These are phyloP conservation scores for Arthroderma sp. DNA, from an alignment of 2,329 filamentous ascomycete species.

Conservation along the genomic window DNA sequence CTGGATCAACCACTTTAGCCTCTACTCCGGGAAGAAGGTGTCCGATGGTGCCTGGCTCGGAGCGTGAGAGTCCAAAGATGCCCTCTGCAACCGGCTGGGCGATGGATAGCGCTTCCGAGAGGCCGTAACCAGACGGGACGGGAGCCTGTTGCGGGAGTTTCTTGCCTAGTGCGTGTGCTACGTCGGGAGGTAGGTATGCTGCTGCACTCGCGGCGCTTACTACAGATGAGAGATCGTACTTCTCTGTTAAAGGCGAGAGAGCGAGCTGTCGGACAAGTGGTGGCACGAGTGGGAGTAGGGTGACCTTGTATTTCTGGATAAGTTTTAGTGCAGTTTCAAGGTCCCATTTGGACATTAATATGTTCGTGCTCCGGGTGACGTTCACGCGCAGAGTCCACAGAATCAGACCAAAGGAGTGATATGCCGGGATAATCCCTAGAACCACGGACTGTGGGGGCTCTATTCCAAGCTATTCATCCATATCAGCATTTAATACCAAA, in stretches of 20 bases:
- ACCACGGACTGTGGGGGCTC: neutral
- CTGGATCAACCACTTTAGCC: conserved; percentile 31
- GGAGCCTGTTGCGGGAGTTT: conserved; percentile 9
- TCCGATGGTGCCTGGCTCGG: conserved; percentile 24
- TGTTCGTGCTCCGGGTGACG: conserved; percentile 6
- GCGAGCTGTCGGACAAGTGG: conserved; percentile 11
- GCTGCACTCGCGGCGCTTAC: conserved; percentile 8
- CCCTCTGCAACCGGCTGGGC: conserved; percentile 9
- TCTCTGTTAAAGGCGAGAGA: conserved; percentile 9
- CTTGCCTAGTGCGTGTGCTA: conserved; percentile 8
- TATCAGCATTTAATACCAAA: neutral
- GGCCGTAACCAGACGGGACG: conserved; percentile 9
- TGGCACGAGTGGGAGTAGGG: conserved; percentile 11
- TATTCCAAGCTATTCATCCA: conserved; percentile 4
- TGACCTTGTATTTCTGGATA: conserved; percentile 11
- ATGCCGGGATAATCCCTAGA: conserved; percentile 8
- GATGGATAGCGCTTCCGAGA: conserved; percentile 11
- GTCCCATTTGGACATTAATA: conserved; percentile 12
- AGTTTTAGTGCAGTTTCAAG: conserved; percentile 9
- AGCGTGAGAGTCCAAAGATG: conserved; percentile 11
- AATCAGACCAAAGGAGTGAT: conserved; percentile 11
- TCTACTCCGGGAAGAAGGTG: conserved; percentile 31
- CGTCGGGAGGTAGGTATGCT: conserved; percentile 11
- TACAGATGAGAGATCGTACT: conserved; percentile 11
- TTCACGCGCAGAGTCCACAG: conserved; percentile 10